Evolutionary conservation across 1,284 basidiomycete genomes (phyloP).

Genomic region (Ustilago lituana): DNA sequence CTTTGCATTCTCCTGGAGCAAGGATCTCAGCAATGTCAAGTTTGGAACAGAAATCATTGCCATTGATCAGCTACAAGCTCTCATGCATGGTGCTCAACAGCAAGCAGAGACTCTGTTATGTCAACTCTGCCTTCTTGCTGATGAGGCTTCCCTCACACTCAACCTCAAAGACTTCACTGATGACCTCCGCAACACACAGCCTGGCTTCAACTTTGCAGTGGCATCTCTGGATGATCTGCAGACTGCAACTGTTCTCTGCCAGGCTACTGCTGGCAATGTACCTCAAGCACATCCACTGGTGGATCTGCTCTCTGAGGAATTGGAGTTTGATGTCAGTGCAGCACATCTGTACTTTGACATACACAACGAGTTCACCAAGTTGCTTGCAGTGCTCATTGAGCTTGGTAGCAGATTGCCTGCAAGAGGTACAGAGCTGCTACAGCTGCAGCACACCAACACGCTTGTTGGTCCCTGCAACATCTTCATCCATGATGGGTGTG

Average conservation of each 20-base stretch:
- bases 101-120: not conserved
- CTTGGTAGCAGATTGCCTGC: not conserved
- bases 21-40: not conserved
- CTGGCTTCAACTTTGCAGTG: not conserved
- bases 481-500: not conserved
- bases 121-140: too few relatives aligned
- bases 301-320: not conserved
- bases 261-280: not conserved
- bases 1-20: not conserved
- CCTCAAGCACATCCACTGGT: not conserved
- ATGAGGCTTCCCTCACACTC: not conserved
- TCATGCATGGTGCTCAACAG: not conserved
- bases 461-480: not conserved
- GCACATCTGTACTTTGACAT: not conserved
- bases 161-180: not conserved
- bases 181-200: not conserved
- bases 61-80: not conserved
- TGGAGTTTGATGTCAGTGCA: conserved; percentile 2
- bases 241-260: not conserved
- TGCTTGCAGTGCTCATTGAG: conserved; percentile 3
- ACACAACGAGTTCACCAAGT: conserved; percentile 4
- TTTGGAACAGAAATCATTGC: not conserved
- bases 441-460: conserved; percentile 5
- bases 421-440: conserved; percentile 5
- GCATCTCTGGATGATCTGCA: not conserved